A percentile compares a stretch with the other conserved stretches of the same genome.
Evolutionary conservation across 2,329 filamentous ascomycete genomes (phyloP).

Genomic region (Akanthomyces uredinophilus): DNA sequence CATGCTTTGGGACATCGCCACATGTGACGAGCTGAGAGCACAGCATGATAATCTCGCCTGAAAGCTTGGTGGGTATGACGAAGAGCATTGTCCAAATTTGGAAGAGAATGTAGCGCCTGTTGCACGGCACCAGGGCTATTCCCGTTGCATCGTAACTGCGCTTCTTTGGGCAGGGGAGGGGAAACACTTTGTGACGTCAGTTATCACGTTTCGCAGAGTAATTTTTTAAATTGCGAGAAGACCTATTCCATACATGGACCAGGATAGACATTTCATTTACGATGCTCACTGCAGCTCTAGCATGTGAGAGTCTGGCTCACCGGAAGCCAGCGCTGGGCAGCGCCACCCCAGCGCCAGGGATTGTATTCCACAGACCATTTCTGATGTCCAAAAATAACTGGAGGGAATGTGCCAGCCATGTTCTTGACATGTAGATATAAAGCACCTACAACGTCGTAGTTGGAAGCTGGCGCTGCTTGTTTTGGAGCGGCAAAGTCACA

Average conservation of each 20-base stretch:
- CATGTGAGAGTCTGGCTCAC: background rate
- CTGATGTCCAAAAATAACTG: background rate
- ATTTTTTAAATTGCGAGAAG: background rate
- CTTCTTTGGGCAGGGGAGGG: background rate
- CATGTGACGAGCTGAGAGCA: too few species aligned
- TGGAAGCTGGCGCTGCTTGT: background rate
- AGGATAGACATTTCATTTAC: too few species aligned
- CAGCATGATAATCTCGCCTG: too few species aligned
- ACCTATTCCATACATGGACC: background rate
- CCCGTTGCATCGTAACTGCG: background rate
- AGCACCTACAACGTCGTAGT: background rate
- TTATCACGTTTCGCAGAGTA: background rate
- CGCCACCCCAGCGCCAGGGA: background rate
- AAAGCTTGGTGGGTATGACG: too few species aligned
- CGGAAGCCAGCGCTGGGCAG: too few species aligned
- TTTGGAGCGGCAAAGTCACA: background rate
- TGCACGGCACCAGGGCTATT: background rate
- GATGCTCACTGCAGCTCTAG: background rate
- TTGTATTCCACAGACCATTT: background rate
- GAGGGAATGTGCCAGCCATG: too few species aligned
- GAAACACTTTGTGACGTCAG: background rate
- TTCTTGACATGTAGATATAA: background rate
- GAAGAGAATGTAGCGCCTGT: background rate
- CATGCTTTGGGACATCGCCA: too few species aligned
- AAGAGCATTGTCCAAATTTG: background rate